Base-by-base conservation (phyloP, 108 stramenopile species). In the Nitzschia sp. region DNA sequence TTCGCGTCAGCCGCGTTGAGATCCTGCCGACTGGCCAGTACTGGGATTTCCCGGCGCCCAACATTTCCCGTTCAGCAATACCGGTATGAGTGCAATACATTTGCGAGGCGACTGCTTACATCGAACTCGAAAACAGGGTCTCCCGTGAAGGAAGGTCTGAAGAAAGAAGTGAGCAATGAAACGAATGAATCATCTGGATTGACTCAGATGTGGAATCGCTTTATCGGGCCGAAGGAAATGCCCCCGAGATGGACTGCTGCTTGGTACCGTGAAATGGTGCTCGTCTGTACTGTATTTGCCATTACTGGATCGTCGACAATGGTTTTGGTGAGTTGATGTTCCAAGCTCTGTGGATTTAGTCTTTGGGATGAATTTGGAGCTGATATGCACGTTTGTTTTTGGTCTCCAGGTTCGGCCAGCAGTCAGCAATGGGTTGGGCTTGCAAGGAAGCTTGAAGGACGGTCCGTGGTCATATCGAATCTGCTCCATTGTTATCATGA, bases 401-500 rank as follows among this genome's bases (percentile, higher is more conserved):
- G 26, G 32, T 23, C 31, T 44, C 17, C 57, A 72, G 76, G 81
- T 85, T 34, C 75, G 94, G 17, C 94, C 94, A 0, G 89, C 91
- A 3, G 86, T 92, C 2, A 74, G 76, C 30, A 68, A 90, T 45
- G 85, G 85, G 0, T 54, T 95, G 53, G 87, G 87, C 2, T 58
- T 95, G 8, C 8, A 91, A 61, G 94, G 94, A 0, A 79, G 66
- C 41, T 55, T 95, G 31, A 87, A 80, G 58, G 94, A 95, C 23
- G 93, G 93, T 32, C 89, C 90, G n/a, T 91, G 90, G 88, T 80
- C 83, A 9, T 94, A 88, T 68, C 66, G 90, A 32, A 89, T 94
- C 32, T 88, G 86, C 55, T 85, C 87, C 54, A 36, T 94, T 38
- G 86, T 94, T 29, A 80, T 95, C 57, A 95, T 95, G 91, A 88